These are phyloP conservation scores for Spergularia marina DNA, from an alignment of 148 eudicot genomes.

Conservation along the genomic window DNA sequence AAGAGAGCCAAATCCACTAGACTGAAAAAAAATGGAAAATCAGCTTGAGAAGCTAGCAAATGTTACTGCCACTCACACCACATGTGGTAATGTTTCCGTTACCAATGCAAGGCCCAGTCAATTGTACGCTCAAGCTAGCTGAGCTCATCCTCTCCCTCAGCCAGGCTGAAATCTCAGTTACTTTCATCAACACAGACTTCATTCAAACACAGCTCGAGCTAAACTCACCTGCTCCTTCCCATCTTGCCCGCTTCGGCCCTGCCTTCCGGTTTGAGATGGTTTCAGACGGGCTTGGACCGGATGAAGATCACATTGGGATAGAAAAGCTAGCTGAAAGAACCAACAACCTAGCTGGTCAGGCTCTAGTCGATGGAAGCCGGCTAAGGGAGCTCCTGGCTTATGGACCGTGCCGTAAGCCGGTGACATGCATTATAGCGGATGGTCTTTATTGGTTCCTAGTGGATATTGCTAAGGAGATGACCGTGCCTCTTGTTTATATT, in stretches of 20 bases:
- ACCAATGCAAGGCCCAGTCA: slow-evolving; percentile 44
- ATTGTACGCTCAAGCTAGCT: slow-evolving; percentile 37
- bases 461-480: slow-evolving; percentile 33
- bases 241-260: slow-evolving; percentile 7
- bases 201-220: slow-evolving; percentile 24
- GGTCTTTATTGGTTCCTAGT: slow-evolving; percentile 30
- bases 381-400: slow-evolving; percentile 16
- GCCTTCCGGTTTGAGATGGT: slow-evolving; percentile 27
- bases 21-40: too few relatives aligned
- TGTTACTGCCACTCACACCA: too few relatives aligned
- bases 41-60: too few relatives aligned
- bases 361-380: slow-evolving; percentile 7
- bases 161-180: slow-evolving; percentile 25
- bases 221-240: slow-evolving; percentile 20
- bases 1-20: too few relatives aligned
- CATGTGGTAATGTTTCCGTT: slow-evolving; percentile 43
- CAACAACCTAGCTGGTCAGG: slow-evolving; percentile 17
- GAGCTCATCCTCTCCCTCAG: slow-evolving; percentile 30
- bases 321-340: slow-evolving; percentile 12
- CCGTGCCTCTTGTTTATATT: slow-evolving; percentile 31
- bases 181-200: slow-evolving; percentile 35
- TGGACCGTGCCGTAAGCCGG: slow-evolving; percentile 22
- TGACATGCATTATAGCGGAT: slow-evolving; percentile 38
- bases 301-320: slow-evolving; percentile 24
- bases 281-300: slow-evolving; percentile 32